Percentiles rank a stretch among this genome's conserved stretches.
Evolutionary conservation across 2,329 filamentous ascomycete genomes (phyloP).

Genomic region (Sporothrix brunneoviolacea): DNA sequence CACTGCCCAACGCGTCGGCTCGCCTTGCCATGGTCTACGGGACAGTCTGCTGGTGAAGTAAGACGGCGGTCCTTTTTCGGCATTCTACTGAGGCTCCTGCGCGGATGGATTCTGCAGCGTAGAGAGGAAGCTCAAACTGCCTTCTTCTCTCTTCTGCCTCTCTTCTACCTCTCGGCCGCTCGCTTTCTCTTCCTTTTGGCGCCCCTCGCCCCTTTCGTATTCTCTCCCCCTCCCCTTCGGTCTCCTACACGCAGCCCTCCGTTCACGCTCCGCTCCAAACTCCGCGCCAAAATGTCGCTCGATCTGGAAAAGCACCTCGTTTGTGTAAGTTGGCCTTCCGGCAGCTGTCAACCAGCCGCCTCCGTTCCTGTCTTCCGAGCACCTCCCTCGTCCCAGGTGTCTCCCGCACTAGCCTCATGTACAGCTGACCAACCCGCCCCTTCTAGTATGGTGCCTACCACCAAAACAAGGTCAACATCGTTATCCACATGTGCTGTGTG

Average conservation of each 20-base stretch:
- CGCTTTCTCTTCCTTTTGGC: too few species aligned
- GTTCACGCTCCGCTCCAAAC: neutral
- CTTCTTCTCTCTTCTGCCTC: neutral
- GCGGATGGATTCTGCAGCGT: slow-evolving; percentile 8
- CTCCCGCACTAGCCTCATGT: neutral
- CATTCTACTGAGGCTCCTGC: neutral
- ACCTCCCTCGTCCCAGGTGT: neutral
- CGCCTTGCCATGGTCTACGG: too few species aligned
- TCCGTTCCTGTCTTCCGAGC: neutral
- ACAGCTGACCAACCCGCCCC: neutral
- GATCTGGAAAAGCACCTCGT: slow-evolving; percentile 75
- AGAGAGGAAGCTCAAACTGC: neutral
- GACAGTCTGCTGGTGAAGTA: too few species aligned
- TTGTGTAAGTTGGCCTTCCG: slow-evolving; percentile 61
- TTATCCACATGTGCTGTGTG: slow-evolving; percentile 74
- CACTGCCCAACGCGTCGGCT: too few species aligned
- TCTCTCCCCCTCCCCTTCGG: neutral
- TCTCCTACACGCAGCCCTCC: neutral
- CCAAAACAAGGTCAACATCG: slow-evolving; percentile 67
- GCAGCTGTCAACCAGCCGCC: too few species aligned
- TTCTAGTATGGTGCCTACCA: slow-evolving; percentile 76
- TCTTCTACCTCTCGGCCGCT: neutral
- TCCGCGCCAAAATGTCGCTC: slow-evolving; percentile 48
- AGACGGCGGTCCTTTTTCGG: neutral
- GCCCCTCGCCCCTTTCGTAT: too few species aligned